Evolutionary conservation across 345 rosid genomes (phyloP), one percentile per base, ranked within the genome.

Genomic region (Gossypium arboreum): DNA sequence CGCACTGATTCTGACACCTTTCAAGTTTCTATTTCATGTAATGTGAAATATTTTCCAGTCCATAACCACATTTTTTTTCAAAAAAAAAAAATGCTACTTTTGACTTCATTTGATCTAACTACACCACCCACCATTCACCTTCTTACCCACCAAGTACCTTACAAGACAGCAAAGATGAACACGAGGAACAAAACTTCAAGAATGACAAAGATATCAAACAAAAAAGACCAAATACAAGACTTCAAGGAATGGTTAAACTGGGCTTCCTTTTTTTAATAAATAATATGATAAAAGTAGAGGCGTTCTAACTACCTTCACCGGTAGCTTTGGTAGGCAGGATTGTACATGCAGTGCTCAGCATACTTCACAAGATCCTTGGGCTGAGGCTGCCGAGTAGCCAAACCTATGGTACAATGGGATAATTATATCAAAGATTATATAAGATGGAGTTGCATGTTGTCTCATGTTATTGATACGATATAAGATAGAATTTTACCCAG

Each of bases 291-390:
- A 48, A 45, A 22, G 76, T 15, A 25, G 16, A 2, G 43, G 20
- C 45, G n/a, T 16, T 73, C 25, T 22, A 16, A 9, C 24, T 9
- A 59, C 13, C n/a, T 82, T 88, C 84, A 91, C 67, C 96, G 84
- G 76, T 91, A 89, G 79, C 73, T 83, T 73, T 91, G 81, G 65
- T 95, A 95, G 8, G 85, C 64, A 15, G 99, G 99, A 79, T 87
- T 87, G 88, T 93, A 93, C 99, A 93, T 93, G 81, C 94, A 91
- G 81, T 90, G 89, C 86, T 95, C 93, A 0, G 98, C 98, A 77
- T 84, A 78, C 82, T 88, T 85, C 80, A 90, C 79, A 66, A 91
- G 89, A 76, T 95, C 91, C 61, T 82, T 87, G 0, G 99, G 99
- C 45, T 75, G 88, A 62, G 98, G 97, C 67, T 89, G 91, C 75